A percentile compares a stretch with the other conserved stretches of the same genome.
These are phyloP conservation scores for Lentinula boryana DNA, from an alignment of 768 basidiomycete genomes.

Conservation along the genomic window DNA sequence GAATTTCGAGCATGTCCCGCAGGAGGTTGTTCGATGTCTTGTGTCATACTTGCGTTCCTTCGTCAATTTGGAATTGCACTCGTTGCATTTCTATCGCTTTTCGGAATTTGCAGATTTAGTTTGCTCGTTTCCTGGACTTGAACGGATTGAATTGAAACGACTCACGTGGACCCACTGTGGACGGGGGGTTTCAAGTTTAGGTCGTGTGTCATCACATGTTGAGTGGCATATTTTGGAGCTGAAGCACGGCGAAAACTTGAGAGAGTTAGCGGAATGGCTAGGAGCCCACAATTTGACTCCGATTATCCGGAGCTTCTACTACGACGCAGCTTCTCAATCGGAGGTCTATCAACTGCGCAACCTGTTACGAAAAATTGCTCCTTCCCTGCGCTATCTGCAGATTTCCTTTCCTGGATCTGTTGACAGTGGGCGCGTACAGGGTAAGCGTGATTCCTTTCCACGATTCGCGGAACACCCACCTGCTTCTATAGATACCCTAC, in stretches of 20 bases:
- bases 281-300: not conserved
- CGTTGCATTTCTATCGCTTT: slow-evolving; percentile 3
- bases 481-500: not conserved
- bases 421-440: not conserved
- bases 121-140: slow-evolving; percentile 1
- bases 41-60: not conserved
- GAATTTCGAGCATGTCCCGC: slow-evolving; percentile 7
- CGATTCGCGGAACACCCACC: not conserved
- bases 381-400: not conserved
- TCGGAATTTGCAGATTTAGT: slow-evolving; percentile 4
- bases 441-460: not conserved
- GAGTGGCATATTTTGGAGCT: slow-evolving; percentile 6
- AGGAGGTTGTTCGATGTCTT: slow-evolving; percentile 2
- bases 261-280: slow-evolving; percentile 4
- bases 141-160: not conserved
- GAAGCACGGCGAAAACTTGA: not conserved
- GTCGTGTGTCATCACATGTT: not conserved
- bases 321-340: not conserved
- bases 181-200: not conserved
- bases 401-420: not conserved
- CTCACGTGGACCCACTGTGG: slow-evolving; percentile 4
- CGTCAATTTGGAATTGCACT: not conserved
- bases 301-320: slow-evolving; percentile 3
- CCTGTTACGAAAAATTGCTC: not conserved
- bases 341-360: not conserved